Conservation (phyloP, 768 basidiomycete genomes). For the Phlebiopsis gigantea region DNA sequence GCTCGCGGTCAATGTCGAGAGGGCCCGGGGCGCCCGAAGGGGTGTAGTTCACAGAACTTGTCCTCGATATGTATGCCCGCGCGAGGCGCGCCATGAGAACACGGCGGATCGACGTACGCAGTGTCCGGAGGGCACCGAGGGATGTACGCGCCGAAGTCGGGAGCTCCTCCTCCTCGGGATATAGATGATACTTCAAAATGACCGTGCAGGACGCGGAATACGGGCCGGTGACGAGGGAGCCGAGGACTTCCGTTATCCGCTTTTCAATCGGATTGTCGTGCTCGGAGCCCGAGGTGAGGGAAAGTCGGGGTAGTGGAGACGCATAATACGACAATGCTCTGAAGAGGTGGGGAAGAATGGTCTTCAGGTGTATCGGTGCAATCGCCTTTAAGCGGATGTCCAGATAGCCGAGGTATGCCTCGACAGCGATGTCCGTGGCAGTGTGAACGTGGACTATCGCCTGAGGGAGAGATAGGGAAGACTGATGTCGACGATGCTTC, state of each 20-base stretch:
- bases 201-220: conserved; percentile 62
- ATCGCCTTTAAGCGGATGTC: conserved; percentile 56
- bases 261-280: conserved; percentile 42
- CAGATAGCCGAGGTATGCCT: conserved; percentile 61
- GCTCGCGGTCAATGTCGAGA: conserved; percentile 53
- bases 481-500: conserved; percentile 55
- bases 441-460: conserved; percentile 31
- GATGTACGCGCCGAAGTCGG: conserved; percentile 21
- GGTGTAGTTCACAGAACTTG: conserved; percentile 47
- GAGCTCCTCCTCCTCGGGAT: conserved; percentile 34
- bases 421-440: conserved; percentile 59
- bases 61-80: conserved; percentile 56
- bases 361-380: conserved; percentile 44
- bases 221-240: conserved; percentile 55
- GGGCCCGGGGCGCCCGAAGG: conserved; percentile 55
- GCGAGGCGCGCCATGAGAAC: conserved; percentile 59
- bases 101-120: conserved; percentile 60
- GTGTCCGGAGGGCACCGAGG: conserved; percentile 37
- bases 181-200: conserved; percentile 54
- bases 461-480: conserved; percentile 47
- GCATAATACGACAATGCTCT: conserved; percentile 61
- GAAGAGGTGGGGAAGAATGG: conserved; percentile 70
- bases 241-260: conserved; percentile 50
- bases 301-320: conserved; percentile 63
- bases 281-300: conserved; percentile 37